These are phyloP conservation scores for Ascosphaera apis DNA, from an alignment of 2,329 filamentous ascomycete genomes.

Conservation along the genomic window DNA sequence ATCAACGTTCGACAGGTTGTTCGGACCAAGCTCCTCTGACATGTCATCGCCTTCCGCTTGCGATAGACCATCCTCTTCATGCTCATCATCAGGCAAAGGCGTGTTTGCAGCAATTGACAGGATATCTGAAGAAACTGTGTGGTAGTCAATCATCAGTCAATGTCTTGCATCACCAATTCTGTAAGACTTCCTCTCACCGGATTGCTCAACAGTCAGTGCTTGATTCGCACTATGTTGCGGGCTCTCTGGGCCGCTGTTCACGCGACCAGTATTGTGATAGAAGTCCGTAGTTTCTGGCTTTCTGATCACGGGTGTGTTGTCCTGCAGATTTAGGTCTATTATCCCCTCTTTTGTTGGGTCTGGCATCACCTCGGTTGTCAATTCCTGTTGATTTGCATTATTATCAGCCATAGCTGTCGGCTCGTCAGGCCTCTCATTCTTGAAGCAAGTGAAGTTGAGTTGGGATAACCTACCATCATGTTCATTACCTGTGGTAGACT, in stretches of 20 bases:
- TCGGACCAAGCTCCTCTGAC: too few species aligned
- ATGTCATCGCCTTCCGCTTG: too few species aligned
- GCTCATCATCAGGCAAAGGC: not conserved
- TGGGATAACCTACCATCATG: not conserved
- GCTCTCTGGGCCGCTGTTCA: not conserved
- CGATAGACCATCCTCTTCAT: too few species aligned
- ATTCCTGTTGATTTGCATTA: not conserved
- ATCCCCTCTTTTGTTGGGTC: too few species aligned
- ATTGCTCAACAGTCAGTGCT: not conserved
- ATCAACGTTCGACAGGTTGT: too few species aligned
- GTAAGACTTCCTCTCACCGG: not conserved
- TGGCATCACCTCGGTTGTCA: not conserved
- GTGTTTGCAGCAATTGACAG: not conserved
- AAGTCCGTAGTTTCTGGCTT: not conserved
- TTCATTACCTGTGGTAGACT: not conserved
- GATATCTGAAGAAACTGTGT: not conserved
- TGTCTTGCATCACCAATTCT: not conserved
- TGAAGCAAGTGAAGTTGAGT: not conserved
- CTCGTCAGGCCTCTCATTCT: not conserved
- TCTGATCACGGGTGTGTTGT: not conserved
- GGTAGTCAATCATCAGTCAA: not conserved
- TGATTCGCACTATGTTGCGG: not conserved
- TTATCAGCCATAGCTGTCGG: not conserved
- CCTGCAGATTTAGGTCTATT: too few species aligned
- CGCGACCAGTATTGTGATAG: not conserved